phyloP scores from a whole-genome alignment of 2,329 filamentous ascomycete genomes.

The Colletotrichum tamarilloi region DNA sequence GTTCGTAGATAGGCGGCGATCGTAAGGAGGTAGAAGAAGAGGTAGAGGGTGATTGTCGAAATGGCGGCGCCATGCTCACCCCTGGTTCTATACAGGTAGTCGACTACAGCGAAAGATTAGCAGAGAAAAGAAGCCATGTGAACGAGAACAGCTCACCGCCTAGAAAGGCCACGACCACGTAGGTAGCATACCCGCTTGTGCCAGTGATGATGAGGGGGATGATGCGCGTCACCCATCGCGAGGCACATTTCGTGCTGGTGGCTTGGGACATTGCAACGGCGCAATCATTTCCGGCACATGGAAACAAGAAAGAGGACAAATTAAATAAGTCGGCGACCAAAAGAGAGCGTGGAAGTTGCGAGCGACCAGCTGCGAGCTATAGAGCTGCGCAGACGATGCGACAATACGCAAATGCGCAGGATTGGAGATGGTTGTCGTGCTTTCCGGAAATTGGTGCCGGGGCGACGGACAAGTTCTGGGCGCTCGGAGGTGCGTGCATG shows the following conservation, averaged over 20 bases:
- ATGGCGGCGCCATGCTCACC: constrained; percentile 68
- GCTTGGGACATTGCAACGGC: constrained; percentile 35
- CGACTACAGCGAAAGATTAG: constrained; percentile 60
- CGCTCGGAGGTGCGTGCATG: not conserved
- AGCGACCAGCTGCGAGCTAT: constrained; percentile 5
- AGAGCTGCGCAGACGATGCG: constrained; percentile 4
- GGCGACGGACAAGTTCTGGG: not conserved
- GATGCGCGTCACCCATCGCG: constrained; percentile 70
- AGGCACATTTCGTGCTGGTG: constrained; percentile 54
- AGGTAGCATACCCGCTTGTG: constrained; percentile 76
- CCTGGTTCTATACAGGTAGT: constrained; percentile 71
- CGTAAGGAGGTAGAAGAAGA: constrained; percentile 76
- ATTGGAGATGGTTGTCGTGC: not conserved
- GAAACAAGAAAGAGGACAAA: not conserved
- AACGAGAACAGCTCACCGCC: constrained; percentile 66
- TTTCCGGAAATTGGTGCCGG: not conserved
- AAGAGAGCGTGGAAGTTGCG: not conserved
- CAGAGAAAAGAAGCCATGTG: too few species aligned
- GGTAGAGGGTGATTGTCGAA: constrained; percentile 78
- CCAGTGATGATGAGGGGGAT: constrained; percentile 78
- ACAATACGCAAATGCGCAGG: constrained; percentile 12
- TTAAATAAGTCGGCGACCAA: not conserved
- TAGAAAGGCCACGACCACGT: constrained; percentile 74
- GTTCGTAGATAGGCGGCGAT: constrained; percentile 77
- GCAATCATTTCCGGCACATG: constrained; percentile 15